Conservation (phyloP, 306 rosid species). For the Astragalus membranaceus region DNA sequence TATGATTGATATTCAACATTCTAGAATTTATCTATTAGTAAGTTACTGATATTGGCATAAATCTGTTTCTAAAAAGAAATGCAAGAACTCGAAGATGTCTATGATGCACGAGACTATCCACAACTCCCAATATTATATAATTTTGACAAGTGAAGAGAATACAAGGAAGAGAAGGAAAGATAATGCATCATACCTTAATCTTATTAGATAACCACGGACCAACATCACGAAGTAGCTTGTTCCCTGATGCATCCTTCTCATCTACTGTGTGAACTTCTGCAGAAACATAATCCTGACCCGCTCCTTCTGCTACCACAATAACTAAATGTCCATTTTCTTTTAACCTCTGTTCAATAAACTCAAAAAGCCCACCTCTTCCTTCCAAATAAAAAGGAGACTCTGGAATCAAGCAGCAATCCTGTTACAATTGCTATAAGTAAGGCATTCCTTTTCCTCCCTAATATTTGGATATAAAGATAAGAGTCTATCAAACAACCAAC, state of each 20-base stretch:
- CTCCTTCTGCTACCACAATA: slow-evolving; percentile 94
- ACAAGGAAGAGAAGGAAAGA: slow-evolving; percentile 10
- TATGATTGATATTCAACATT: neutral
- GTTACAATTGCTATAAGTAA: slow-evolving; percentile 44
- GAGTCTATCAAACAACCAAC: neutral
- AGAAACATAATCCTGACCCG: slow-evolving; percentile 78
- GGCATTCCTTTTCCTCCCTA: slow-evolving; percentile 8
- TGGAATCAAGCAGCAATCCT: slow-evolving; percentile 99
- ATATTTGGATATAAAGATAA: neutral
- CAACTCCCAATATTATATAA: neutral
- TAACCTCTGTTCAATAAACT: slow-evolving; percentile 68
- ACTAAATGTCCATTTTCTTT: slow-evolving; percentile 90
- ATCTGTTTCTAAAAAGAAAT: neutral
- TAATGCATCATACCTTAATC: slow-evolving; percentile 51
- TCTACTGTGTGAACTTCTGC: slow-evolving; percentile 36
- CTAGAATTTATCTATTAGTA: neutral
- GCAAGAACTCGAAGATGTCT: neutral
- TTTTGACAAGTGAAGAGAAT: neutral
- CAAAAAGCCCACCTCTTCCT: slow-evolving; percentile 84
- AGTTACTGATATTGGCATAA: slow-evolving; percentile 1
- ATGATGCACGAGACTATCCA: neutral
- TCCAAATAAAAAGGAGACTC: slow-evolving; percentile 94
- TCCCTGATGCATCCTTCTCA: slow-evolving; percentile 86
- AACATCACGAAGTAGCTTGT: slow-evolving; percentile 72
- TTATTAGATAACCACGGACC: slow-evolving; percentile 82